These are phyloP conservation scores for Yarrowia sp. DNA, from an alignment of 805 yeast genomes.

Conservation along the genomic window DNA sequence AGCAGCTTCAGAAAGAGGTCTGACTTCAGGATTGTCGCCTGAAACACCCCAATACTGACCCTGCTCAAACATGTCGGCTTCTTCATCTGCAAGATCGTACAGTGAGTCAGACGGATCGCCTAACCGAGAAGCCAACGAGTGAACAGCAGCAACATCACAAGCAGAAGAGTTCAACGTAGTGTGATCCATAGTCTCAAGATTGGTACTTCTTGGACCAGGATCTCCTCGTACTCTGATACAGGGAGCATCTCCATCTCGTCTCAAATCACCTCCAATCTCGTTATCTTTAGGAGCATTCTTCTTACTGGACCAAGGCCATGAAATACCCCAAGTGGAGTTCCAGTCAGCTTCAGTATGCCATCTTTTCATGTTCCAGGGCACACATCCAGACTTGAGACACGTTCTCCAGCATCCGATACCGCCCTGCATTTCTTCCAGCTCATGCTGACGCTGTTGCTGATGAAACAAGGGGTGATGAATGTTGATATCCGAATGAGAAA, in stretches of 20 bases:
- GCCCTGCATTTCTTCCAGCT: not conserved
- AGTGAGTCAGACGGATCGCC: not conserved
- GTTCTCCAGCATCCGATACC: not conserved
- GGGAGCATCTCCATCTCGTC: not conserved
- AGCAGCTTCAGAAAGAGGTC: constrained; percentile 1
- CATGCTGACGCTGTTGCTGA: constrained; percentile 16
- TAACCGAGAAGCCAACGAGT: not conserved
- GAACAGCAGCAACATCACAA: not conserved
- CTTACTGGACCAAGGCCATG: constrained; percentile 9
- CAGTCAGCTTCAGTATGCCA: constrained; percentile 23
- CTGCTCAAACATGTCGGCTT: constrained; percentile 8
- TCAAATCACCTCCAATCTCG: constrained; percentile 1
- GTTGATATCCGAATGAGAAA: not conserved
- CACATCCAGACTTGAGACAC: not conserved
- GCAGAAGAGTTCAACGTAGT: not conserved
- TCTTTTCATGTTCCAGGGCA: constrained; percentile 5
- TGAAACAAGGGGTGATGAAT: constrained; percentile 10
- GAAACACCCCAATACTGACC: constrained; percentile 9
- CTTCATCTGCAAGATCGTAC: constrained; percentile 1
- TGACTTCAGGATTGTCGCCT: constrained; percentile 3
- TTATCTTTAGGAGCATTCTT: not conserved
- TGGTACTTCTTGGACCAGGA: not conserved
- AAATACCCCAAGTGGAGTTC: constrained; percentile 6
- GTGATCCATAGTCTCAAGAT: constrained; percentile 3
- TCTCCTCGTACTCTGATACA: constrained; percentile 14